Evolutionary conservation across 2,329 filamentous ascomycete genomes (phyloP), one percentile per base, ranked within the genome.

Genomic region (Apiospora arundinis): DNA sequence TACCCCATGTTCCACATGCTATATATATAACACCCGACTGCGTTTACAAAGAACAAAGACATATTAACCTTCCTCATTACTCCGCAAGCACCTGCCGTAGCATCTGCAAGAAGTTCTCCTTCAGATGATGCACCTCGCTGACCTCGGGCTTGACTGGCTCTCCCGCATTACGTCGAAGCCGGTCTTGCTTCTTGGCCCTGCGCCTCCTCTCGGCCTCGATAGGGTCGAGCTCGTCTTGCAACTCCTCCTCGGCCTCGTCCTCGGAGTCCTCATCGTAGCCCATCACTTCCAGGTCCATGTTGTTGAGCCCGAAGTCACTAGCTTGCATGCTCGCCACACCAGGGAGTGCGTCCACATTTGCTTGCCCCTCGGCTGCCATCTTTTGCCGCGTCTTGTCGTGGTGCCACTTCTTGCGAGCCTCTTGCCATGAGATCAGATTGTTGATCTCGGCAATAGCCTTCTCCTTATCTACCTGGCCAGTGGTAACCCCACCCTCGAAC

Each of bases 351-450:
- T 83, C 85, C 12, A 80, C 80, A 48, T 85, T 84, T 7, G 86
- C 86, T 8, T 80, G 86, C 3, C 91, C 91, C 78, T 95, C 95
- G 2, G 94, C 95, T 0, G 96, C 96, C 96, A 99, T 98, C 87
- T 99, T 99, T 84, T 98, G 96, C 70, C 95, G 87, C 11, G 96
- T 99, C 87, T 99, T 99, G 83, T 97, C 94, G 73, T 95, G 91
- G 80, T 99, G 96, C 96, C 96, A 99, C 83, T 95, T 95, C 87
- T 99, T 98, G 70, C 96, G 88, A 56, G 94, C 93, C 80, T 95
- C 94, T 81, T 99, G 96, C 96, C 96, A 99, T 67, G 92, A 87
- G 76, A 99, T 96, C 68, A 99, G 86, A 42, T 88, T 85, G 78
- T 98, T 90, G 78, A 98, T 95, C 83, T 99, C 96, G 3, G 83